Evolutionary conservation across 2,329 filamentous ascomycete species (phyloP).

Genomic region (Aspergillus terreus): DNA sequence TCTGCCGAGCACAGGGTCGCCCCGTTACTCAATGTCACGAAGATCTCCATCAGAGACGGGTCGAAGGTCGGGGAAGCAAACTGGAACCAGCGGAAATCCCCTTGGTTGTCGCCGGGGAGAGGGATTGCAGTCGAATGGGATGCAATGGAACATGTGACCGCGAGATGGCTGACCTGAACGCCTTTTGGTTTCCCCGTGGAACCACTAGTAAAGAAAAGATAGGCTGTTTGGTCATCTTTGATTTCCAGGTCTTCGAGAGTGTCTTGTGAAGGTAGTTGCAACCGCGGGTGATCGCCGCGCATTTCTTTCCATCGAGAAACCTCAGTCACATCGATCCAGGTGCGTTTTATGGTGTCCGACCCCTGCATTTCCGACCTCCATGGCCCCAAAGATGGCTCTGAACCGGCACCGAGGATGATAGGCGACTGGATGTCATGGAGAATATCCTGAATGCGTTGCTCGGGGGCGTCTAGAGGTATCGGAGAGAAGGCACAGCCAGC

Average conservation of each 20-base stretch:
- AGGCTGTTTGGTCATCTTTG: conserved; percentile 22
- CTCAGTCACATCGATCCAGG: conserved; percentile 21
- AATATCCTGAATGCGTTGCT: conserved; percentile 23
- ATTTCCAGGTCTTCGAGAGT: conserved; percentile 10
- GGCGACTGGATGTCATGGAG: conserved; percentile 25
- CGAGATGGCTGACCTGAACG: conserved; percentile 28
- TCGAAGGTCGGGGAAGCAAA: conserved; percentile 35
- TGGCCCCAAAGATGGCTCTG: conserved; percentile 11
- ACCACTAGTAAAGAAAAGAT: conserved; percentile 34
- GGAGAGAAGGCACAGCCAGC: conserved; percentile 37
- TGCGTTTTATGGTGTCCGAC: neutral
- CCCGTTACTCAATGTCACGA: conserved; percentile 27
- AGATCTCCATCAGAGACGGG: conserved; percentile 29
- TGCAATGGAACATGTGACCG: conserved; percentile 29
- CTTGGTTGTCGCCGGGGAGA: conserved; percentile 15
- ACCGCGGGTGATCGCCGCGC: neutral
- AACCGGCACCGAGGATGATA: conserved; percentile 19
- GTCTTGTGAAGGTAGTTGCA: neutral
- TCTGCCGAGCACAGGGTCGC: conserved; percentile 34
- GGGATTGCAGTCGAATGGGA: conserved; percentile 26
- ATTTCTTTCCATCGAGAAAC: conserved; percentile 18
- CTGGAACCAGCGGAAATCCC: conserved; percentile 35
- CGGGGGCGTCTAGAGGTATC: conserved; percentile 34
- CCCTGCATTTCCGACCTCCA: conserved; percentile 3
- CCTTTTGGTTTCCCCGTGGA: conserved; percentile 34